Evolutionary conservation across 345 rosid species (phyloP).

Genomic region (Murraya koenigii): DNA sequence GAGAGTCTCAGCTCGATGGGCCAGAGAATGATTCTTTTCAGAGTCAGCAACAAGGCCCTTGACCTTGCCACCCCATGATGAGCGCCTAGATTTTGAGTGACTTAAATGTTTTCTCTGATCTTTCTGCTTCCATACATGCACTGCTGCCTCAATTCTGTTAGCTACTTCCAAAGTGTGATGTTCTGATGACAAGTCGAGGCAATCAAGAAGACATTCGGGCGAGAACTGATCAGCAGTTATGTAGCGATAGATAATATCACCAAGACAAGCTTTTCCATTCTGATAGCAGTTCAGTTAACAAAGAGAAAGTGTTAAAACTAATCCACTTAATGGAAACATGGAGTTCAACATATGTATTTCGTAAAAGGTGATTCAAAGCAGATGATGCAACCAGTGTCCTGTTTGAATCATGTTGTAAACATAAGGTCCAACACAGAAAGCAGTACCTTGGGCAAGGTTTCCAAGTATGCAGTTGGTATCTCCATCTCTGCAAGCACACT

Average conservation of each 20-base stretch:
- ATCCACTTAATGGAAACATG: background rate
- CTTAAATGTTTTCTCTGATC: conserved; percentile 42
- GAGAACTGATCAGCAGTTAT: conserved; percentile 76
- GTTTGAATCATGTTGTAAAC: background rate
- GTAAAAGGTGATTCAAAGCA: background rate
- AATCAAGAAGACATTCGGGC: conserved; percentile 81
- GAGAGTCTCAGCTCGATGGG: conserved; percentile 76
- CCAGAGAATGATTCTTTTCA: conserved; percentile 54
- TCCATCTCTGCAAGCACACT: conserved; percentile 92
- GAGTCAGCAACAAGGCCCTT: conserved; percentile 69
- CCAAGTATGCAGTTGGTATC: conserved; percentile 83
- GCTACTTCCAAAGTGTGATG: conserved; percentile 82
- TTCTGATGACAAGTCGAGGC: conserved; percentile 85
- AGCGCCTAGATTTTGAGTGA: conserved; percentile 41
- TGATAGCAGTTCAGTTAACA: conserved; percentile 24
- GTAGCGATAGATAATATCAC: conserved; percentile 76
- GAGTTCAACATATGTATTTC: background rate
- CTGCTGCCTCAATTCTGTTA: conserved; percentile 79
- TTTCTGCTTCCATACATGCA: conserved; percentile 79
- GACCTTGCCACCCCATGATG: conserved; percentile 93
- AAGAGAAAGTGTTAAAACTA: conserved; percentile 3
- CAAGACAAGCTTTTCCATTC: conserved; percentile 82
- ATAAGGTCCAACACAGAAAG: background rate
- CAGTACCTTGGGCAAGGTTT: conserved; percentile 81
- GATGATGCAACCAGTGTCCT: background rate